A percentile compares a stretch with the other conserved stretches of the same genome.
phyloP scores from a whole-genome alignment of 176 grass and related monocot species.

The Hyparrhenia diplandra region DNA sequence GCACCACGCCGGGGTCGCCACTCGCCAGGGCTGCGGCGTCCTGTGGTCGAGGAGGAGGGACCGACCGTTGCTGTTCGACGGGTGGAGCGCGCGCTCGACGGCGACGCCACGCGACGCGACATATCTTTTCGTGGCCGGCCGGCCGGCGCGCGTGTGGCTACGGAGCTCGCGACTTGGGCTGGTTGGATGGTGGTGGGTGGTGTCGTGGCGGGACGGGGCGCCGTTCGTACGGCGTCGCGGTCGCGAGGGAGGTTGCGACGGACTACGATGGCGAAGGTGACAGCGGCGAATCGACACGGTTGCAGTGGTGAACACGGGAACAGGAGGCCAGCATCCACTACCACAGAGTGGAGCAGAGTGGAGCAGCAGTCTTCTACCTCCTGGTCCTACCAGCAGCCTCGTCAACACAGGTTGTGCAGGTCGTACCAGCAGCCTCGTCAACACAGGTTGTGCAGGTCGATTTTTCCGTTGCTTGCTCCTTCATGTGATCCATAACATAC shows the following conservation, averaged over 20 bases:
- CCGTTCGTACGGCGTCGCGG: background rate
- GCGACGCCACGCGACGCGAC: slow-evolving; percentile 1
- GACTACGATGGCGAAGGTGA: background rate
- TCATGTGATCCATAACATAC: no score
- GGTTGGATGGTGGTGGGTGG: no score
- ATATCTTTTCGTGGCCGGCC: background rate
- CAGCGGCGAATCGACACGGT: background rate
- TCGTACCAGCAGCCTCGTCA: no score
- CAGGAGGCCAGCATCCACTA: no score
- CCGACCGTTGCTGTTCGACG: background rate
- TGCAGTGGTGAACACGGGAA: background rate
- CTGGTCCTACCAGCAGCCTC: no score
- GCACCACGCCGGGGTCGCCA: background rate
- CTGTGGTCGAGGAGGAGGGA: background rate
- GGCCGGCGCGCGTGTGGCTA: slow-evolving; percentile 30
- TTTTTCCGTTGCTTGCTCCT: no score
- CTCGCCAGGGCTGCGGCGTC: slow-evolving; percentile 5
- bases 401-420: no score
- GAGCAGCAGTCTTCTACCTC: background rate
- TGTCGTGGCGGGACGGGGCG: background rate
- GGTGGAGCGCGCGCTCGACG: background rate
- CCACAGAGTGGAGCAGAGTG: no score
- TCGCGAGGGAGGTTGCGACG: slow-evolving; percentile 5
- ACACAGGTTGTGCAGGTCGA: no score
- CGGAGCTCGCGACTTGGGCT: background rate